These are phyloP conservation scores for Leccinum pachyderme DNA, from an alignment of 1,284 basidiomycete genomes.

Conservation along the genomic window DNA sequence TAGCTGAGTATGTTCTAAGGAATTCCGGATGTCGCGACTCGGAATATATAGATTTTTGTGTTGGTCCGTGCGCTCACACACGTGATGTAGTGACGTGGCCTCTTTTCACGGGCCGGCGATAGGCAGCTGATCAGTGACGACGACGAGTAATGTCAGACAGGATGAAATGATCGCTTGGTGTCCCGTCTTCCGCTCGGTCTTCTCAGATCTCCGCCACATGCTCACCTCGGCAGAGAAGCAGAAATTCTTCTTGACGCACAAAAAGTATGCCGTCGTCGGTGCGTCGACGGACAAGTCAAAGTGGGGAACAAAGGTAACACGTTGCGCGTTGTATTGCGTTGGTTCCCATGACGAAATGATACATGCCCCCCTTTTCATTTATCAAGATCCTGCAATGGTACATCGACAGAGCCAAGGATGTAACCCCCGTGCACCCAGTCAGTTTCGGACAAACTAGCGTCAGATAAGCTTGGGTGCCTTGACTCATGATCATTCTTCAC, in stretches of 20 bases:
- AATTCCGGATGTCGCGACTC: background rate
- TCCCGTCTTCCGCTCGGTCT: slow-evolving; percentile 4
- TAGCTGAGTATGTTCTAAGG: slow-evolving; percentile 79
- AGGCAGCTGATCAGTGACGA: background rate
- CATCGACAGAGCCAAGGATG: slow-evolving; percentile 53
- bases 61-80: slow-evolving; percentile 16
- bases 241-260: slow-evolving; percentile 58
- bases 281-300: slow-evolving; percentile 76
- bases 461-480: slow-evolving; percentile 15
- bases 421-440: slow-evolving; percentile 68
- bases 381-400: slow-evolving; percentile 72
- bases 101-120: background rate
- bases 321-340: slow-evolving; percentile 6
- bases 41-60: background rate
- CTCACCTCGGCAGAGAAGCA: slow-evolving; percentile 38
- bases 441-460: slow-evolving; percentile 29
- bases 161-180: slow-evolving; percentile 3
- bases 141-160: background rate
- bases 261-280: slow-evolving; percentile 72
- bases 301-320: slow-evolving; percentile 66
- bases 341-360: background rate
- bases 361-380: slow-evolving; percentile 26
- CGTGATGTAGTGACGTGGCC: slow-evolving; percentile 11
- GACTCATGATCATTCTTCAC: slow-evolving; percentile 6
- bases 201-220: slow-evolving; percentile 18